Conservation (phyloP, 805 yeast species). For the Zygosaccharomyces bailii region DNA sequence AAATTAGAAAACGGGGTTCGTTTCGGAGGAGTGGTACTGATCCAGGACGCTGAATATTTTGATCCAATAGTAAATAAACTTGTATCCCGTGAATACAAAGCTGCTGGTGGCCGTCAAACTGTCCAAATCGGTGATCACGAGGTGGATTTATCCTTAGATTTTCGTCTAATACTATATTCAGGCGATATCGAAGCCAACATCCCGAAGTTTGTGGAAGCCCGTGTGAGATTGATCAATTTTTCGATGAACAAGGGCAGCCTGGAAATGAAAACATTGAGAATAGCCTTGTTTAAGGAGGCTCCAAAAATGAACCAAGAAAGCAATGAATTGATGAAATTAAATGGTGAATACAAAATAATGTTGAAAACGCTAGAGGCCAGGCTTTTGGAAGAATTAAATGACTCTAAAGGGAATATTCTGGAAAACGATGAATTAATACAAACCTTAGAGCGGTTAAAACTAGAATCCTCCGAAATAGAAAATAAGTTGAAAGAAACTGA, state of each 20-base stretch:
- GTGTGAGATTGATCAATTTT: conserved; percentile 66
- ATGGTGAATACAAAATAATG: conserved; percentile 55
- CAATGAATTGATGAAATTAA: conserved; percentile 48
- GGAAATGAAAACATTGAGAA: conserved; percentile 58
- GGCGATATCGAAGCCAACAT: conserved; percentile 49
- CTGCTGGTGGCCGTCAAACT: conserved; percentile 66
- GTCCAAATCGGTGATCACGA: conserved; percentile 59
- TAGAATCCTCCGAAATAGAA: conserved; percentile 54
- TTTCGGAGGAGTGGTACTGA: conserved; percentile 73
- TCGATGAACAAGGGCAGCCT: conserved; percentile 66
- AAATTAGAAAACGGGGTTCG: conserved; percentile 75
- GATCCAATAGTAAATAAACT: conserved; percentile 72
- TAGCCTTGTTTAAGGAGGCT: conserved; percentile 48
- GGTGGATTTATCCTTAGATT: conserved; percentile 64
- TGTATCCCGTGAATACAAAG: conserved; percentile 53
- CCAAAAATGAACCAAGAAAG: conserved; percentile 69
- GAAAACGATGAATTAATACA: conserved; percentile 61
- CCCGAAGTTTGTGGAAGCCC: conserved; percentile 54
- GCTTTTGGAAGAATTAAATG: conserved; percentile 55
- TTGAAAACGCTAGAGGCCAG: conserved; percentile 55
- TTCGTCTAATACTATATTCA: conserved; percentile 59
- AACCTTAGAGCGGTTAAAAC: conserved; percentile 62
- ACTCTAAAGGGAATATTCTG: conserved; percentile 56
- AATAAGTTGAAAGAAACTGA: conserved; percentile 52
- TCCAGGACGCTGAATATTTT: conserved; percentile 75